A percentile compares a stretch with the other conserved stretches of the same genome.
Conservation (phyloP, 495 filamentous ascomycete species). For the Penicillium coprophilum region DNA sequence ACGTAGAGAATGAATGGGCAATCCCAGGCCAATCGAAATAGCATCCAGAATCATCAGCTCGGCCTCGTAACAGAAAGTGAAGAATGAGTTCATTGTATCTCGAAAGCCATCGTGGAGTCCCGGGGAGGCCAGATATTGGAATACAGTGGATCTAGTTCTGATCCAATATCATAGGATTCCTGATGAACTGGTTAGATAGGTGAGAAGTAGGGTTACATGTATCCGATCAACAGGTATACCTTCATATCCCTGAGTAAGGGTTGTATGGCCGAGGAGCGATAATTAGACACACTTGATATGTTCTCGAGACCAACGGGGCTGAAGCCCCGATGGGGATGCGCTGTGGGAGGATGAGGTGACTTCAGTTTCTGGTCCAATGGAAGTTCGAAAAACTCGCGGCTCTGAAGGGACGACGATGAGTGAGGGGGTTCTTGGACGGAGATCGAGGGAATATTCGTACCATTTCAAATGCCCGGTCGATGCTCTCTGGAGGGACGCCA, state of each 20-base stretch:
- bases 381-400: background rate
- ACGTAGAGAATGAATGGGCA: background rate
- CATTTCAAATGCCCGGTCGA: slow-evolving; percentile 1
- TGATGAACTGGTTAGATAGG: too few relatives aligned
- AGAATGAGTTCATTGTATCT: background rate
- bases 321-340: slow-evolving; percentile 1
- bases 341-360: background rate
- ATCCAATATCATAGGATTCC: background rate
- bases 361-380: slow-evolving; percentile 7
- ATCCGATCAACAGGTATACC: background rate
- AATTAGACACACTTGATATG: background rate
- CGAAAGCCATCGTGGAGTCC: background rate
- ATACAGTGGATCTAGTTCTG: background rate
- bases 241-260: background rate
- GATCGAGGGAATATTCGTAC: background rate
- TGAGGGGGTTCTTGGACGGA: too few relatives aligned
- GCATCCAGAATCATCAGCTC: background rate
- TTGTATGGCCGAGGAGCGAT: background rate
- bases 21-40: background rate
- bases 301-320: background rate
- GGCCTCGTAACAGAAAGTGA: background rate
- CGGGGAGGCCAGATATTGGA: background rate
- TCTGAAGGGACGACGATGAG: background rate
- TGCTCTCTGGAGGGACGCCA: background rate
- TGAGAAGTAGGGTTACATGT: too few relatives aligned